phyloP scores from a whole-genome alignment of 495 filamentous ascomycete genomes.

The Hypoxylon intermedium region DNA sequence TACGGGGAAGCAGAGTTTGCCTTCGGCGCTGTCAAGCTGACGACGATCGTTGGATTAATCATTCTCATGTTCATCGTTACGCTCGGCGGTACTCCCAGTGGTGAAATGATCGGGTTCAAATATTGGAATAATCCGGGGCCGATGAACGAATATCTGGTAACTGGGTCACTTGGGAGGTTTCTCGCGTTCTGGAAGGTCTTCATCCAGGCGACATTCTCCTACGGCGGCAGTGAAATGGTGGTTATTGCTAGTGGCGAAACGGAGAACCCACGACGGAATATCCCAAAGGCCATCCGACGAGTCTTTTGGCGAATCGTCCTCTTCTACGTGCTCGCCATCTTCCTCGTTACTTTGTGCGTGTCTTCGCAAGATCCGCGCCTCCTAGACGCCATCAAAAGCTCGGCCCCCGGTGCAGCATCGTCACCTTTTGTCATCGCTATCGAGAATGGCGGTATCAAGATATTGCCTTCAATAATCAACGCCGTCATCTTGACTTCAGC shows the following conservation, averaged over 20 bases:
- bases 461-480: slow-evolving; percentile 73
- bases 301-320: slow-evolving; percentile 75
- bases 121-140: slow-evolving; percentile 76
- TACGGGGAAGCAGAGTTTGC: slow-evolving; percentile 70
- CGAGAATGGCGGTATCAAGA: slow-evolving; percentile 65
- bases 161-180: slow-evolving; percentile 60
- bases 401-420: slow-evolving; percentile 59
- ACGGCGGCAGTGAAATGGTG: slow-evolving; percentile 63
- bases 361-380: slow-evolving; percentile 59
- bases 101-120: slow-evolving; percentile 66
- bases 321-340: slow-evolving; percentile 73
- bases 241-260: slow-evolving; percentile 78
- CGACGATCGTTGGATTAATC: slow-evolving; percentile 69
- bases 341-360: slow-evolving; percentile 70
- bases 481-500: slow-evolving; percentile 72
- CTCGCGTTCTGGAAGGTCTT: slow-evolving; percentile 68
- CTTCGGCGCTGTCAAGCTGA: slow-evolving; percentile 67
- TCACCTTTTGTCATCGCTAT: slow-evolving; percentile 68
- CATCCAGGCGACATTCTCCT: slow-evolving; percentile 66
- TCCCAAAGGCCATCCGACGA: slow-evolving; percentile 72
- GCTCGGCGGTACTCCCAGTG: slow-evolving; percentile 65
- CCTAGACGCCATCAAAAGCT: slow-evolving; percentile 54
- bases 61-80: slow-evolving; percentile 72
- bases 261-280: slow-evolving; percentile 71
- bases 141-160: slow-evolving; percentile 65